Evolutionary conservation across 1,139 yeast genomes (phyloP), one percentile per base, ranked within the genome.

Genomic region (Magnusiomyces sp.): DNA sequence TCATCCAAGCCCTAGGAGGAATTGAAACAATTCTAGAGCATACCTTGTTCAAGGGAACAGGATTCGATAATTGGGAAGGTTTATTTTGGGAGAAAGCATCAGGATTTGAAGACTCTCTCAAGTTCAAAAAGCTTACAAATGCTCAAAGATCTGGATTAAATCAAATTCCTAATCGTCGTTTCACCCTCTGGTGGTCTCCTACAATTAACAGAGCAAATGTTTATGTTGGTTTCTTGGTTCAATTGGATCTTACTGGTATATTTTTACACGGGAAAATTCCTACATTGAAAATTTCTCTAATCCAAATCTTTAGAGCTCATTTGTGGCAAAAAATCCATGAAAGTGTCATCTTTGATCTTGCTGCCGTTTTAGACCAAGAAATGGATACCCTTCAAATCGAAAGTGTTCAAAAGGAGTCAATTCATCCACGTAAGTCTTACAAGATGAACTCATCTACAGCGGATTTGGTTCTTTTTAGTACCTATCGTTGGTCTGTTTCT

Each of bases 131-230:
- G 65, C 76, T 94, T 59, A 94, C 99, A 1, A 92, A 90, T 68
- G 99, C 99, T 1, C 99, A 94, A 71, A 74, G 98, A 61, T 84
- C 97, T 2, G 99, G 99, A 64, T 76, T 94, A 58, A 87, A 95
- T 64, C 99, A 94, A 69, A 92, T 94, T 61, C 99, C 99, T 2
- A 94, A 94, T 64, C 83, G 99, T 66, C 77, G 99, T 44, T 94
- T 94, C 63, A 94, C 98, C 0, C 71, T 94, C 43, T 94, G 99
- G 99, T 94, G 99, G 99, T 89, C 97, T 1, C 99, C 99, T 6
- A 94, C 99, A 0, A 94, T 94, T 58, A 94, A 94, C 60, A 78
- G 99, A 58, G 98, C 98, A 4, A 92, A 94, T 62, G 98, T 94
- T 23, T 94, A 94, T 62, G 97, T 94, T 53, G 99, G 99, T 36